These are phyloP conservation scores for Petasospora fabianii DNA, from an alignment of 1,139 yeast genomes.

Conservation along the genomic window DNA sequence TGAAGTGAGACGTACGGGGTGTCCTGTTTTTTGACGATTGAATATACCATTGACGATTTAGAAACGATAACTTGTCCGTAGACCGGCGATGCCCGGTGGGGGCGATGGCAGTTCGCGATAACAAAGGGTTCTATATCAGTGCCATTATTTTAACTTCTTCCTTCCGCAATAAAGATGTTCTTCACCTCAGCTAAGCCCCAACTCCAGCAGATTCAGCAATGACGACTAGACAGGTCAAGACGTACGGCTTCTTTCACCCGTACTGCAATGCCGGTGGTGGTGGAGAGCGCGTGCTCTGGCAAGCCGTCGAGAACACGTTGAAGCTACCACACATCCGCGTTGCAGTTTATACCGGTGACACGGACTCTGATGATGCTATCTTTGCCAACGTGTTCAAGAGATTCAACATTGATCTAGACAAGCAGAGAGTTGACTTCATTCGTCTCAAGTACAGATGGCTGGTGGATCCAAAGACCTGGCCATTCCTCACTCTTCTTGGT, in stretches of 20 bases:
- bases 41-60: too few species aligned
- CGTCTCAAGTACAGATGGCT: slow-evolving; percentile 59
- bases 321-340: slow-evolving; percentile 47
- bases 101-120: not conserved
- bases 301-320: slow-evolving; percentile 76
- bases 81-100: too few species aligned
- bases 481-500: slow-evolving; percentile 73
- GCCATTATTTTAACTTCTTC: too few species aligned
- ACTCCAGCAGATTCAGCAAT: not conserved
- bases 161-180: too few species aligned
- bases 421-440: slow-evolving; percentile 62
- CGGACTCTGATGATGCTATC: slow-evolving; percentile 49
- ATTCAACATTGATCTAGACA: slow-evolving; percentile 59
- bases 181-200: not conserved
- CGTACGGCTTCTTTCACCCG: slow-evolving; percentile 90
- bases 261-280: slow-evolving; percentile 97
- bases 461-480: slow-evolving; percentile 76
- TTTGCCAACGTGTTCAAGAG: slow-evolving; percentile 55
- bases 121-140: too few species aligned
- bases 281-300: slow-evolving; percentile 96
- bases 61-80: too few species aligned
- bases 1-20: not conserved
- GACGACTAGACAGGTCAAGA: slow-evolving; percentile 5
- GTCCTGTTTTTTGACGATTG: too few species aligned
- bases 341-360: slow-evolving; percentile 73